These are phyloP conservation scores for Tubosaeta brunneosetosa DNA, from an alignment of 768 basidiomycete genomes.

Conservation along the genomic window DNA sequence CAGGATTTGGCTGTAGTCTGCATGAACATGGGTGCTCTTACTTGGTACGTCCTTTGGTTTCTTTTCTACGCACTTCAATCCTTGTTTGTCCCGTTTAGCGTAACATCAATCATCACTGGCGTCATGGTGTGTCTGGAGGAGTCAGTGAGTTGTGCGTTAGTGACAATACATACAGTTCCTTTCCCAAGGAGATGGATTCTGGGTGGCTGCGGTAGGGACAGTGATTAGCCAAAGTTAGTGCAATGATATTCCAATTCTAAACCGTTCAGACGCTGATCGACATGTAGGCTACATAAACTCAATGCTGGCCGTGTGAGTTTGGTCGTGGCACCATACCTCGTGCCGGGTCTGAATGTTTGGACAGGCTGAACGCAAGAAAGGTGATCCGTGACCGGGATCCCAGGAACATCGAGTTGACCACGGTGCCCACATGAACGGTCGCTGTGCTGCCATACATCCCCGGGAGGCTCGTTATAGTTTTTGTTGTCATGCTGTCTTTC, in stretches of 20 bases:
- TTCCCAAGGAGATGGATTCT: slow-evolving; percentile 1
- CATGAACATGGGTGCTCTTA: slow-evolving; percentile 10
- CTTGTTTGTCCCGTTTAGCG: not conserved
- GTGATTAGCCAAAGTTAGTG: slow-evolving; percentile 5
- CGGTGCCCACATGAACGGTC: not conserved
- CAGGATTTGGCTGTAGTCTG: slow-evolving; percentile 11
- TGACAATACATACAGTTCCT: slow-evolving; percentile 1
- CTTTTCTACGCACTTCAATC: not conserved
- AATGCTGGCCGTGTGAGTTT: slow-evolving; percentile 11
- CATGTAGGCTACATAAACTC: slow-evolving; percentile 11
- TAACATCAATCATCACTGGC: not conserved
- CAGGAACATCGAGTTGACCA: not conserved
- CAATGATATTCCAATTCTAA: too few species aligned
- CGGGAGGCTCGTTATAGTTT: too few species aligned
- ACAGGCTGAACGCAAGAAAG: slow-evolving; percentile 10
- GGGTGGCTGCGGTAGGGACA: slow-evolving; percentile 5
- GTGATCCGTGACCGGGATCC: slow-evolving; percentile 6
- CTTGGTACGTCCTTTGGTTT: slow-evolving; percentile 2
- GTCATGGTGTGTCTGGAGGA: not conserved
- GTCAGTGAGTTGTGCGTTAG: too few species aligned
- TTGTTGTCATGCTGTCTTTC: too few species aligned
- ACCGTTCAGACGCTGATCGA: not conserved
- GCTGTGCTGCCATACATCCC: too few species aligned
- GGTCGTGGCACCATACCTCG: not conserved
- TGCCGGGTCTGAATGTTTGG: not conserved